Evolutionary conservation across 257 asterid species (phyloP), one percentile per base, ranked within the genome.

Genomic region (Cordia subcordata): DNA sequence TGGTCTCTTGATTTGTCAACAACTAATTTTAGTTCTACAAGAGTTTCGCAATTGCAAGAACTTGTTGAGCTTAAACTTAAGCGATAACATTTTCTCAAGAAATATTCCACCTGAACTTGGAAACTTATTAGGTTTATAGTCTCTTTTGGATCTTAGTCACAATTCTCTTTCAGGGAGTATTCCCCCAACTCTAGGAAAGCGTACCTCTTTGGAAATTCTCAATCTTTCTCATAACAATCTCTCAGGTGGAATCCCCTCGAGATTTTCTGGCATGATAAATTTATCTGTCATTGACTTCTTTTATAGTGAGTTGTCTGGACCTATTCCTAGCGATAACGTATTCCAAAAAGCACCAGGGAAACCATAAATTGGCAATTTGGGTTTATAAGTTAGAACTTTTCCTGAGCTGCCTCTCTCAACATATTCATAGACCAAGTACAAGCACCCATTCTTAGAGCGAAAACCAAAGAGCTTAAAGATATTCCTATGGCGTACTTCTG

Each of bases 341-440:
- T 91, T 91, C 76, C 70, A n/a, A 5, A 42, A 32, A 19, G 85
- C 85, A 44, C 53, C 87, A 8, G 76, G 75, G 40, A 27, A 65
- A 35, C 79, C 85, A 55, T 91, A 69, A 61, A 16, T 19, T 6
- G 94, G 71, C 14, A 91, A 91, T n/a, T n/a, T n/a, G n/a, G 21
- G 63, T 45, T 84, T 79, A 58, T 79, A 77, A 55, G 70, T 58
- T 57, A 88, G 63, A 46, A 72, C 64, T 55, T 76, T 81, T 20
- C 82, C 84, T 68, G 86, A 72, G 75, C 95, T 88, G 21, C 99
- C 99, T 57, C 76, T 84, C 60, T 88, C 87, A 12, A 92, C 64
- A 37, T 88, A 88, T 85, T 92, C 99, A 35, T 84, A 92, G 44
- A 88, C 95, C 80, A 92, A 62, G 85, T 92, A 92, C 90, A 88